A percentile compares a stretch with the other conserved stretches of the same genome.
Conservation (phyloP, 2,329 filamentous ascomycete species). For the Sarocladium kiliense region DNA sequence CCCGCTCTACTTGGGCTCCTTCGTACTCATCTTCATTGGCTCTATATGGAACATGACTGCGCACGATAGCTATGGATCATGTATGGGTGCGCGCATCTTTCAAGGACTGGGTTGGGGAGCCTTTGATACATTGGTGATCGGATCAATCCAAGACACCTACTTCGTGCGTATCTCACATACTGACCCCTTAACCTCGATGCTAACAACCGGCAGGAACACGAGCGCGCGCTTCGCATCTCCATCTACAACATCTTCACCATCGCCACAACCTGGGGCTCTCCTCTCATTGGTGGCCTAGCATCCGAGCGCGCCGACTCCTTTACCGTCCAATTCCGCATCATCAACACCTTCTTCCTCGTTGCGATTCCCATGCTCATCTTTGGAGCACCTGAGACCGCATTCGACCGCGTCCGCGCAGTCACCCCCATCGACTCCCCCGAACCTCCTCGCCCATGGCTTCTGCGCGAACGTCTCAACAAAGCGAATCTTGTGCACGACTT, state of each 20-base stretch:
- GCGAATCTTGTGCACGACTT: slow-evolving; percentile 32
- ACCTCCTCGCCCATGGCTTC: slow-evolving; percentile 16
- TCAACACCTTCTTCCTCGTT: slow-evolving; percentile 42
- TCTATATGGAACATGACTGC: slow-evolving; percentile 45
- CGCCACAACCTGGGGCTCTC: slow-evolving; percentile 47
- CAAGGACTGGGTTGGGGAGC: slow-evolving; percentile 56
- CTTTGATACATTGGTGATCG: slow-evolving; percentile 48
- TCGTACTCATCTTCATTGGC: slow-evolving; percentile 41
- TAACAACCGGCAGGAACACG: slow-evolving; percentile 48
- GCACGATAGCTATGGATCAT: slow-evolving; percentile 34
- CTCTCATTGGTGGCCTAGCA: slow-evolving; percentile 46
- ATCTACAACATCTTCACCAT: slow-evolving; percentile 40
- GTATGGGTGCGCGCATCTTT: slow-evolving; percentile 47
- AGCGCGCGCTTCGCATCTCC: slow-evolving; percentile 40
- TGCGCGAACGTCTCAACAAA: slow-evolving; percentile 22
- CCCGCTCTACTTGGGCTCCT: slow-evolving; percentile 44
- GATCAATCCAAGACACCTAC: slow-evolving; percentile 51
- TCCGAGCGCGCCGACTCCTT: slow-evolving; percentile 36
- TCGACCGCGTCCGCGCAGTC: slow-evolving; percentile 29
- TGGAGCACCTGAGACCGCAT: slow-evolving; percentile 47
- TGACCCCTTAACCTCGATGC: too few relatives aligned
- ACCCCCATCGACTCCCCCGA: slow-evolving; percentile 1
- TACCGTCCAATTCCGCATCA: slow-evolving; percentile 44
- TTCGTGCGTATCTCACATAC: slow-evolving; percentile 37
- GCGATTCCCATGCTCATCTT: slow-evolving; percentile 43